Conservation (phyloP, 1,284 basidiomycete genomes). For the Lentinula novae-zelandiae region DNA sequence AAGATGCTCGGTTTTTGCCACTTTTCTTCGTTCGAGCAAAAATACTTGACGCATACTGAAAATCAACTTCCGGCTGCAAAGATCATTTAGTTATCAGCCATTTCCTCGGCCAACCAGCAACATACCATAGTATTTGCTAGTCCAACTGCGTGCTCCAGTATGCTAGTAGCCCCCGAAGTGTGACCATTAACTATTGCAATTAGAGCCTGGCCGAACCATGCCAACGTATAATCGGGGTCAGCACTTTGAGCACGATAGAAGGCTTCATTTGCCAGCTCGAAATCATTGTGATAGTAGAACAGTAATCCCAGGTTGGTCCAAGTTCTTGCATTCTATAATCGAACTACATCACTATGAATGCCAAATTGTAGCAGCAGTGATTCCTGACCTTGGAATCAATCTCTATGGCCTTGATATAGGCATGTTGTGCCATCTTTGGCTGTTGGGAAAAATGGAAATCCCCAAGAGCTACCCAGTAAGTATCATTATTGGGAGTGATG, state of each 20-base stretch:
- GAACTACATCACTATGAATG: background rate
- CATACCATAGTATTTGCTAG: constrained; percentile 67
- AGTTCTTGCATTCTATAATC: constrained; percentile 58
- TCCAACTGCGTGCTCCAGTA: constrained; percentile 83
- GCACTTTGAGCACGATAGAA: constrained; percentile 87
- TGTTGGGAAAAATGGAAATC: constrained; percentile 69
- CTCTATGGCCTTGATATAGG: constrained; percentile 89
- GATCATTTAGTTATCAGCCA: background rate
- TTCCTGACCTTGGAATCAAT: constrained; percentile 68
- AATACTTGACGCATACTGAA: constrained; percentile 70
- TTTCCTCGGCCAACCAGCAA: background rate
- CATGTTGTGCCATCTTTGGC: constrained; percentile 82
- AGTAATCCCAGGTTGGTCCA: constrained; percentile 93
- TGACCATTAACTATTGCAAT: constrained; percentile 72
- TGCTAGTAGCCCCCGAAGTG: constrained; percentile 56
- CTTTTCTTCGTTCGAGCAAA: constrained; percentile 45
- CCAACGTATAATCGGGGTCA: constrained; percentile 85
- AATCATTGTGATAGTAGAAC: constrained; percentile 81
- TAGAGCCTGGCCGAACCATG: constrained; percentile 95
- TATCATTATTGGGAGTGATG: constrained; percentile 69
- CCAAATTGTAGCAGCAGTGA: background rate
- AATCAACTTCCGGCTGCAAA: constrained; percentile 75
- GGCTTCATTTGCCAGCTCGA: constrained; percentile 83
- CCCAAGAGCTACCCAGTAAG: constrained; percentile 83
- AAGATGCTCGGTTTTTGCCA: constrained; percentile 19